Evolutionary conservation across 2,329 filamentous ascomycete species (phyloP).

Genomic region (Neoscytalidium dimidiatum): DNA sequence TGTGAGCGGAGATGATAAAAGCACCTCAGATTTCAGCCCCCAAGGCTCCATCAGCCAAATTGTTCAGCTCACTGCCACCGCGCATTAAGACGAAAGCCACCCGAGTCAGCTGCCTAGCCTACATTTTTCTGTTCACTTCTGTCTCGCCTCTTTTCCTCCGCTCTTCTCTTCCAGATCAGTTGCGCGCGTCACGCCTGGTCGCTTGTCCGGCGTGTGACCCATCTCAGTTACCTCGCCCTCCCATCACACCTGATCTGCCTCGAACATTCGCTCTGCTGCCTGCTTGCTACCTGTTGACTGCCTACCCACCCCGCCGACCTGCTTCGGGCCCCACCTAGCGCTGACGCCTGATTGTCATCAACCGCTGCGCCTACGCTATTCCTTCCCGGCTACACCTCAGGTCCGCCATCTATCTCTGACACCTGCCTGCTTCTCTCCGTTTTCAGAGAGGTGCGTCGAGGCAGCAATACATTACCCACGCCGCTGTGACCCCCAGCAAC

Average conservation of each 20-base stretch:
- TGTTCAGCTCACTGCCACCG: background rate
- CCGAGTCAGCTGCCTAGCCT: slow-evolving; percentile 11
- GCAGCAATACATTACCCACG: background rate
- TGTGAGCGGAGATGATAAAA: background rate
- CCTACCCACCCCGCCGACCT: background rate
- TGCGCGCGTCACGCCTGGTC: slow-evolving; percentile 16
- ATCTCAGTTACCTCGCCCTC: slow-evolving; percentile 15
- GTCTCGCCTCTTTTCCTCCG: background rate
- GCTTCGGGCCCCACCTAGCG: background rate
- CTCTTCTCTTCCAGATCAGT: background rate
- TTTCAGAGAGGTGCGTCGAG: background rate
- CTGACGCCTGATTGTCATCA: slow-evolving; percentile 1
- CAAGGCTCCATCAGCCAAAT: slow-evolving; percentile 11
- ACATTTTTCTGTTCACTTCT: background rate
- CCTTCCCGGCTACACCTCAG: background rate
- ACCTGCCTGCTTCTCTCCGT: background rate
- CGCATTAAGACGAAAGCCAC: slow-evolving; percentile 6
- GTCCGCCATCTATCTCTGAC: background rate
- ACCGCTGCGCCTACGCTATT: background rate
- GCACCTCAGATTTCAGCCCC: slow-evolving; percentile 6
- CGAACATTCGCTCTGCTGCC: slow-evolving; percentile 2
- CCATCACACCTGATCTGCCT: slow-evolving; percentile 4
- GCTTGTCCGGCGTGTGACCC: slow-evolving; percentile 10
- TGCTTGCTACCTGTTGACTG: slow-evolving; percentile 9
- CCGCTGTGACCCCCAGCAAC: background rate